These are phyloP conservation scores for Emergomyces africanus DNA, from an alignment of 2,329 filamentous ascomycete species.

Conservation along the genomic window DNA sequence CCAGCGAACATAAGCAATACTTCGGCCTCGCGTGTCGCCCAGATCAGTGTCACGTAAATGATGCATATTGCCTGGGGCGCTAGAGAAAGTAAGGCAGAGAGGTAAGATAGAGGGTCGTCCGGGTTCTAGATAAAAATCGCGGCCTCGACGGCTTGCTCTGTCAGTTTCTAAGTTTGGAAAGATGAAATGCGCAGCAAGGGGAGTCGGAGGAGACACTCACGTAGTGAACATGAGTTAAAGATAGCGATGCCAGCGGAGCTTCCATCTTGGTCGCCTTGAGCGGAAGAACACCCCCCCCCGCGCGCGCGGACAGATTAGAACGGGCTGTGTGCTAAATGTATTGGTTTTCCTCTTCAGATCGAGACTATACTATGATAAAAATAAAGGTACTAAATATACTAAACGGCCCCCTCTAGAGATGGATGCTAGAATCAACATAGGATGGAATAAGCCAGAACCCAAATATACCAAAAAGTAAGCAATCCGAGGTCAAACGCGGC, in stretches of 20 bases:
- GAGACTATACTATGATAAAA: no score
- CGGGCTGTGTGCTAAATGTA: background rate
- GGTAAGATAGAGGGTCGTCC: conserved; percentile 65
- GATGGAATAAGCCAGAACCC: background rate
- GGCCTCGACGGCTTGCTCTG: background rate
- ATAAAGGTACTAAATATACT: no score
- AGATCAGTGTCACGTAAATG: conserved; percentile 78
- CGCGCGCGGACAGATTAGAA: background rate
- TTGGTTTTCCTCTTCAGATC: background rate
- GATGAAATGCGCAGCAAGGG: background rate
- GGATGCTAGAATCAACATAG: background rate
- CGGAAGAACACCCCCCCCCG: background rate
- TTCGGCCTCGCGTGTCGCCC: conserved; percentile 83
- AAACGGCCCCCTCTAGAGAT: background rate
- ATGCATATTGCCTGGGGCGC: conserved; percentile 85
- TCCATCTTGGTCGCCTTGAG: background rate
- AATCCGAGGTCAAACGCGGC: background rate
- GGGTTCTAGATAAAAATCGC: conserved; percentile 52
- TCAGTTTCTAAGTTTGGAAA: background rate
- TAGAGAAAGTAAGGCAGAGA: conserved; percentile 88
- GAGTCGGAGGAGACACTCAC: conserved; percentile 42
- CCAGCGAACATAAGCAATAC: conserved; percentile 81
- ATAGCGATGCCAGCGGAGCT: conserved; percentile 61
- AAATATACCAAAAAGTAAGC: background rate
- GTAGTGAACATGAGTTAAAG: conserved; percentile 92